Conservation (phyloP, 345 rosid genomes). For the Sonneratia alba region DNA sequence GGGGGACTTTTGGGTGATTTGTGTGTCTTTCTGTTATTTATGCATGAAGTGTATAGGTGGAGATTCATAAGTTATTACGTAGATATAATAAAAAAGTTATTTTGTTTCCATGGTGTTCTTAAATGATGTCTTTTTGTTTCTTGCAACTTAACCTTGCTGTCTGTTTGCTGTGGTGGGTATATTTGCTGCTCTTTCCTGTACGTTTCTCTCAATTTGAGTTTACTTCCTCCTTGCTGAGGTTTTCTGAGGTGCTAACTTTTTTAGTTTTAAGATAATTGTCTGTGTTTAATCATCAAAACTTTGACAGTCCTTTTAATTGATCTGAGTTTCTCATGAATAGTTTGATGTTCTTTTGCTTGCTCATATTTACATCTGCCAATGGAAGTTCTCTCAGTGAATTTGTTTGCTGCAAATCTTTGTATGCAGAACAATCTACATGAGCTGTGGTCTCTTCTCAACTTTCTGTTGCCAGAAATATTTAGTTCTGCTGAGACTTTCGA, state of each 20-base stretch:
- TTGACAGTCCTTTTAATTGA: neutral
- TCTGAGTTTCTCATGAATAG: neutral
- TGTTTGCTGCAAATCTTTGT: neutral
- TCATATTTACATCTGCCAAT: neutral
- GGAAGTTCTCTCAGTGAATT: neutral
- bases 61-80: too few relatives aligned
- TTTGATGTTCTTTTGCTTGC: neutral
- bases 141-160: neutral
- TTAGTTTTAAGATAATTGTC: too few relatives aligned
- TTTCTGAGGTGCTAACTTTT: too few relatives aligned
- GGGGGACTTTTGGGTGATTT: neutral
- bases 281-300: neutral
- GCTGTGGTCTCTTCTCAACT: slow-evolving; percentile 95
- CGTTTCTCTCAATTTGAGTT: too few relatives aligned
- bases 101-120: neutral
- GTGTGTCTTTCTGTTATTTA: neutral
- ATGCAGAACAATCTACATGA: slow-evolving; percentile 97
- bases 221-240: too few relatives aligned
- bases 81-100: too few relatives aligned
- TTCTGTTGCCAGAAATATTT: slow-evolving; percentile 85
- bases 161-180: too few relatives aligned
- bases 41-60: neutral
- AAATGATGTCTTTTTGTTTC: neutral
- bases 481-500: slow-evolving; percentile 98
- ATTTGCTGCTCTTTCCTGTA: too few relatives aligned